Base-by-base conservation (phyloP, 2,329 filamentous ascomycete species). In the Claviceps citrina region DNA sequence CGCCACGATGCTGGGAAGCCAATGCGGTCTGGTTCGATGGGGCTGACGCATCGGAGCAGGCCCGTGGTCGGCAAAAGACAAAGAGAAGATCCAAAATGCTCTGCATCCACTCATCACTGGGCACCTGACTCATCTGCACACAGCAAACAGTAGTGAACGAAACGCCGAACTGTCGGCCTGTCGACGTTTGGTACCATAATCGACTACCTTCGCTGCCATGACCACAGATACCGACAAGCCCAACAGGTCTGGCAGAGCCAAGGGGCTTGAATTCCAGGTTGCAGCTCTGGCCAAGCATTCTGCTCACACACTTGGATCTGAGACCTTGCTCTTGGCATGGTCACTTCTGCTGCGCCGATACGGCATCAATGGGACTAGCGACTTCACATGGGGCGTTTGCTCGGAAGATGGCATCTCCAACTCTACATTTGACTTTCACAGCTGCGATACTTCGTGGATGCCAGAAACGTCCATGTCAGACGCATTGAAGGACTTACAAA, bases 271-370 rank as follows among this genome's bases (percentile, higher is more conserved):
- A 9, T 38, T 38, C 6, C n/a, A 32, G 13, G 10, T 38, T 26
- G 20, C 36, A 13, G 36, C 19, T 24, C 36, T 32, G 13, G n/a
- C 22, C n/a, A 19, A 38, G 12, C 27, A 19, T 19, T 15, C 19
- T 16, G 6, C n/a, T 18, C 20, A 32, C 36, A 26, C 12, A 19
- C 27, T 12, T 4, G 36, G 25, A 32, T 31, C 28, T 13, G 36
- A 38, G 18, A 38, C 32, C 20, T 25, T 38, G 28, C 36, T 38
- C 20, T 38, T 38, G 28, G 28, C 19, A 24, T 38, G 36, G 36
- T 38, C 36, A 16, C 36, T 38, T 18, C 20, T 38, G 7, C 19
- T 38, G 28, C 36, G 27, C 8, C 36, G 36, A 16, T 38, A 31
- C 13, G n/a, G 28, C 15, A 19, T 32, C 7, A 28, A 38, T 16